Conservation (phyloP, 2,329 filamentous ascomycete genomes). For the Nigrograna mackinnonii region DNA sequence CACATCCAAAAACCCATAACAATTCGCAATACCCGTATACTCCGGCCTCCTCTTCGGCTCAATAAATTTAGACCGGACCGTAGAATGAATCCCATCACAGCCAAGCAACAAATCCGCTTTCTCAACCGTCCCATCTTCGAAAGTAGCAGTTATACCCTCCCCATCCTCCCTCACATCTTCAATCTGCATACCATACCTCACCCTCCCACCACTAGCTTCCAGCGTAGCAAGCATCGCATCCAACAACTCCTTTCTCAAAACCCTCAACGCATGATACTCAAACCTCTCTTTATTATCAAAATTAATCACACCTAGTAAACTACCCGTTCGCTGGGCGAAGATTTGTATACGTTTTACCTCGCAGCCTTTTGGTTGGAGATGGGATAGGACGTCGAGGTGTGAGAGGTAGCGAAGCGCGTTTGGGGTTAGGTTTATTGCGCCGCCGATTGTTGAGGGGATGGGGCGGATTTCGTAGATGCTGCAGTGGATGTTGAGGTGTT, state of each 20-base stretch:
- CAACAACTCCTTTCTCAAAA: constrained; percentile 47
- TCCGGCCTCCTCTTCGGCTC: constrained; percentile 38
- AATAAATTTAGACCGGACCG: constrained; percentile 39
- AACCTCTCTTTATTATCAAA: constrained; percentile 43
- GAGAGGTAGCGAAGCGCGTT: constrained; percentile 49
- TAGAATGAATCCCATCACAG: constrained; percentile 47
- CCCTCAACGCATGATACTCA: constrained; percentile 39
- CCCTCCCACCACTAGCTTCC: constrained; percentile 37
- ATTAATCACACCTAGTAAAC: constrained; percentile 40
- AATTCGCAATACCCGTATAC: constrained; percentile 47
- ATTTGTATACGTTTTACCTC: constrained; percentile 42
- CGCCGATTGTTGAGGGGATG: constrained; percentile 46
- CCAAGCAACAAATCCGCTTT: constrained; percentile 43
- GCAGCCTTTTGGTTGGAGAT: constrained; percentile 41
- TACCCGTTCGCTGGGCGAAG: constrained; percentile 45
- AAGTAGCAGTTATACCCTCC: constrained; percentile 36
- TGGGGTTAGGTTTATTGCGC: constrained; percentile 49
- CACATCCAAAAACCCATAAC: constrained; percentile 37
- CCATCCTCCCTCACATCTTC: constrained; percentile 36
- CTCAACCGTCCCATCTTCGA: constrained; percentile 40
- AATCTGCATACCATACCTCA: constrained; percentile 48
- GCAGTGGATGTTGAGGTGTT: constrained; percentile 9
- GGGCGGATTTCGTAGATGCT: constrained; percentile 41
- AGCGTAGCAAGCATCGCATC: constrained; percentile 45
- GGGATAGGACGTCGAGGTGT: constrained; percentile 43